Evolutionary conservation across 352 stramenopile species (phyloP).

Genomic region (Phytophthora tubulina): DNA sequence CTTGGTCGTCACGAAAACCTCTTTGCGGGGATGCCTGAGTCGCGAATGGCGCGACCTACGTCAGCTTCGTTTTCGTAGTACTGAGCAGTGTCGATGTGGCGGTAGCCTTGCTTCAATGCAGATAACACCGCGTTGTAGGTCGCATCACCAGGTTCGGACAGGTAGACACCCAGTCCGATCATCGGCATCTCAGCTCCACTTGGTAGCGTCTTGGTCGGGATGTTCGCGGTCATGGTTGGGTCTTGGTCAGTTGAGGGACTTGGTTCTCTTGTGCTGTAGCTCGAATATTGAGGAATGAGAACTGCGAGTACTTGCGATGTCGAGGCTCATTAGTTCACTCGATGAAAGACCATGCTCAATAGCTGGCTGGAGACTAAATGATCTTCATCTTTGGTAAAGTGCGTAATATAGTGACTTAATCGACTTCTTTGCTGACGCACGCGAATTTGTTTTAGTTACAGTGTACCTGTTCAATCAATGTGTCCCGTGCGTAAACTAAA

Average conservation of each 20-base stretch:
- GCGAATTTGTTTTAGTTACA: background rate
- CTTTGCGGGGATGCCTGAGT: constrained; percentile 75
- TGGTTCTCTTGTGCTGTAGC: constrained; percentile 9
- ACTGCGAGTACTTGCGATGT: background rate
- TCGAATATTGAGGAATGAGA: constrained; percentile 18
- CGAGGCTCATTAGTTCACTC: too few relatives aligned
- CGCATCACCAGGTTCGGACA: constrained; percentile 53
- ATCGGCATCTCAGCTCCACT: constrained; percentile 58
- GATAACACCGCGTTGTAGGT: constrained; percentile 65
- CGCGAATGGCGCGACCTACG: constrained; percentile 76
- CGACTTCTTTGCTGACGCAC: too few relatives aligned
- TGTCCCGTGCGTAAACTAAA: too few relatives aligned
- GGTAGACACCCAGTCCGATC: constrained; percentile 66
- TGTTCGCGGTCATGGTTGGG: constrained; percentile 16
- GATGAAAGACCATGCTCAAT: too few relatives aligned
- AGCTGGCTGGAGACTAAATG: too few relatives aligned
- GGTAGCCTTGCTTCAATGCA: constrained; percentile 79
- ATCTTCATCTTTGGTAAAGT: too few relatives aligned
- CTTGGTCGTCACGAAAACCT: constrained; percentile 91
- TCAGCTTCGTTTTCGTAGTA: constrained; percentile 89
- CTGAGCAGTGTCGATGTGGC: constrained; percentile 92
- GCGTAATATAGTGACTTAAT: too few relatives aligned
- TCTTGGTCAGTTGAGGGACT: background rate
- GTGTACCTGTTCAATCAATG: background rate
- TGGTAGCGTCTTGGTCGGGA: constrained; percentile 50